Evolutionary conservation across 225 moss, liverwort and hornwort species (phyloP).

Genomic region (Straminergon stramineum): DNA sequence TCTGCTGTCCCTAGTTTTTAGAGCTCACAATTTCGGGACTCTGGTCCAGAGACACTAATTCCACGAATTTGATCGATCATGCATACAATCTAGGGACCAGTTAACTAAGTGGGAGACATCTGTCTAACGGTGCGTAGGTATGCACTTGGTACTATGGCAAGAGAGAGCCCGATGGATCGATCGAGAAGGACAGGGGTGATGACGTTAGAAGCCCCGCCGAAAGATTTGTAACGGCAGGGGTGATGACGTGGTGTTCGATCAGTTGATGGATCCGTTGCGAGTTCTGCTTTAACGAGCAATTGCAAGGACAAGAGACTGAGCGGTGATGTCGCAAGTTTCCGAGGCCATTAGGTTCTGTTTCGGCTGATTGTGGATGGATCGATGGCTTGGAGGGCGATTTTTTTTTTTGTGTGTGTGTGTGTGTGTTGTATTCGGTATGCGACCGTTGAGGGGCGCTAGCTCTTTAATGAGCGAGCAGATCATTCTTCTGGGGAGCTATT

Average conservation of each 20-base stretch:
- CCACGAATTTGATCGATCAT: not conserved
- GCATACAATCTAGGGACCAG: no score
- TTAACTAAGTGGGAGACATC: no score
- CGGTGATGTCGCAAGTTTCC: slow-evolving; percentile 3
- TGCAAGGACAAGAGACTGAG: not conserved
- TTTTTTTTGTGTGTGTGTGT: no score
- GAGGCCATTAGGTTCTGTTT: not conserved
- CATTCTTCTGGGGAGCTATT: not conserved
- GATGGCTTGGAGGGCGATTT: not conserved
- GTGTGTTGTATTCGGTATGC: not conserved
- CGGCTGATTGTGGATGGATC: not conserved
- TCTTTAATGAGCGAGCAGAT: not conserved
- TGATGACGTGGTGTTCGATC: not conserved
- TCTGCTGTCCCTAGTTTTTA: not conserved
- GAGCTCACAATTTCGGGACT: not conserved
- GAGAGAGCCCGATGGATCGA: not conserved
- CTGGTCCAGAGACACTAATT: not conserved
- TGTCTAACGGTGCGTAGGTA: not conserved
- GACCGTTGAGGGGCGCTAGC: slow-evolving; percentile 16
- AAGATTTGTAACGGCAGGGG: not conserved
- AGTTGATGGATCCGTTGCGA: not conserved
- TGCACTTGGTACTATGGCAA: not conserved
- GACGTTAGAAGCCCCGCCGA: not conserved
- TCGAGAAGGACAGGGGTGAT: not conserved
- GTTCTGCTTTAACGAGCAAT: not conserved